Conservation (phyloP, 225 moss, liverwort and hornwort species). For the Bryum argenteum region DNA sequence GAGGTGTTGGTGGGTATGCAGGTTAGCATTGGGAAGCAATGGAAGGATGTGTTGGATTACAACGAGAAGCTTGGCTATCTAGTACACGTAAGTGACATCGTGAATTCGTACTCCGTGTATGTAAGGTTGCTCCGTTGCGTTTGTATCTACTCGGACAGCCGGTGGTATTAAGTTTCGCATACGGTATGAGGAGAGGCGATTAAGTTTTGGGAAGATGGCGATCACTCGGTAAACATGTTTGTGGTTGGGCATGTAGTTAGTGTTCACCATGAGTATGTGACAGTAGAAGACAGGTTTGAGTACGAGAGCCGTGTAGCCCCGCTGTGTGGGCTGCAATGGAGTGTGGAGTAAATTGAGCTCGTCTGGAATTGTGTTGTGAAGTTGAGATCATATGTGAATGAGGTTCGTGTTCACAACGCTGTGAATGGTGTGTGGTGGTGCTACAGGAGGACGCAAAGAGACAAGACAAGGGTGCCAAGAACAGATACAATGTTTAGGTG, state of each 20-base stretch:
- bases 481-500: slow-evolving; percentile 71
- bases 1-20: slow-evolving; percentile 29
- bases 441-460: slow-evolving; percentile 82
- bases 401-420: not conserved
- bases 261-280: not conserved
- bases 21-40: slow-evolving; percentile 90
- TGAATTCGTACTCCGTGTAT: not conserved
- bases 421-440: slow-evolving; percentile 13
- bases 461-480: slow-evolving; percentile 74
- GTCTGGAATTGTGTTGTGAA: no score
- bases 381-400: not conserved
- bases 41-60: slow-evolving; percentile 83
- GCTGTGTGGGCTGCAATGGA: no score
- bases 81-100: slow-evolving; percentile 62
- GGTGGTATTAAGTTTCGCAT: not conserved
- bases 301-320: no score
- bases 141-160: no score
- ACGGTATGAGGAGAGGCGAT: not conserved
- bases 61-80: slow-evolving; percentile 81
- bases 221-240: not conserved
- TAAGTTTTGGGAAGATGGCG: not conserved
- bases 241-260: not conserved
- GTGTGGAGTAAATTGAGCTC: no score
- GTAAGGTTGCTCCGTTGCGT: not conserved
- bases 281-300: not conserved